Conservation (phyloP, 345 rosid genomes). For the Dovyalis caffra region DNA sequence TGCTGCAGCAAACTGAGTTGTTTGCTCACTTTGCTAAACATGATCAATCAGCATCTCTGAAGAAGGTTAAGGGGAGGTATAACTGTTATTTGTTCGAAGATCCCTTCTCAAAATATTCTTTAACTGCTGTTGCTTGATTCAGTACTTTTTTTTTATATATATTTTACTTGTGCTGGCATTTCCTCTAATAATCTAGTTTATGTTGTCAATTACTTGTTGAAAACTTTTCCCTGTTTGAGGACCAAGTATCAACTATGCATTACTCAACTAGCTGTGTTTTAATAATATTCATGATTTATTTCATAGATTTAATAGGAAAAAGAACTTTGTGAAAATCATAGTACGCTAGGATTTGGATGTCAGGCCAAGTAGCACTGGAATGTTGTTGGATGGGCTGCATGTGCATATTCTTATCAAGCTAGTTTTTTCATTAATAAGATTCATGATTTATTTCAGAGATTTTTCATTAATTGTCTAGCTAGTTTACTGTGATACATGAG, state of each 20-base stretch:
- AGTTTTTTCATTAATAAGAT: too few relatives aligned
- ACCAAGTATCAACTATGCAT: not conserved
- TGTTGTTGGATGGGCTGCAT: not conserved
- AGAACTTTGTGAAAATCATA: not conserved
- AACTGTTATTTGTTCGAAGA: not conserved
- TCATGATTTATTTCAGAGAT: too few relatives aligned
- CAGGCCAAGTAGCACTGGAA: not conserved
- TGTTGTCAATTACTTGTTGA: not conserved
- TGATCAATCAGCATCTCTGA: constrained; percentile 67
- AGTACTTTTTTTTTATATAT: not conserved
- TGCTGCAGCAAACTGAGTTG: constrained; percentile 93
- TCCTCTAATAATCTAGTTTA: not conserved
- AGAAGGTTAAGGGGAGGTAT: constrained; percentile 85
- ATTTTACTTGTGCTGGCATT: too few relatives aligned
- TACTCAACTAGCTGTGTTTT: not conserved
- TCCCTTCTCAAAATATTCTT: not conserved
- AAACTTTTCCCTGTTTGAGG: not conserved
- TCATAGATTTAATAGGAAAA: not conserved
- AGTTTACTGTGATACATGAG: not conserved
- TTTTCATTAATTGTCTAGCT: not conserved
- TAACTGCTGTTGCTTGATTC: not conserved
- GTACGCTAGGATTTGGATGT: not conserved
- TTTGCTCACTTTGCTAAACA: constrained; percentile 97
- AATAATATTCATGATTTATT: not conserved
- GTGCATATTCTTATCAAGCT: too few relatives aligned